Evolutionary conservation across 331 rosid species (phyloP), one percentile per base, ranked within the genome.

Genomic region (Pyrus hybrid): DNA sequence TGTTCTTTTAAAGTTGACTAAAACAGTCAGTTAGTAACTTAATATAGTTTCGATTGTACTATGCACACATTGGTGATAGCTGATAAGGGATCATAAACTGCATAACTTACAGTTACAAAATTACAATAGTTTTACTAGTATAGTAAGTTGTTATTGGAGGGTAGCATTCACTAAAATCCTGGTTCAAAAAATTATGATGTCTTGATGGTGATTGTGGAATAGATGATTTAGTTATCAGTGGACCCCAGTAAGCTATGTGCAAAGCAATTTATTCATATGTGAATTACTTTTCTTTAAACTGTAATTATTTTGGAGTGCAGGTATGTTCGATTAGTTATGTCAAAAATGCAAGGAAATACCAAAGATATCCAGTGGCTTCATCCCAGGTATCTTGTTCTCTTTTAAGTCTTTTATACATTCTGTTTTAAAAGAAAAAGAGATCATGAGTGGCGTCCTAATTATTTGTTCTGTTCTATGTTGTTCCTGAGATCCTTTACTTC

Each of bases 261-360:
- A 37, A 41, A 41, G 32, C 51, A 6, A 69, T 63, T 56, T 22
- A n/a, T 49, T 62, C 43, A 16, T 7, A 60, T 28, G 37, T 64
- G 54, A 66, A 47, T 17, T 35, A 18, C 51, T 14, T 28, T 30
- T 47, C 68, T 79, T 70, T 33, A 17, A 33, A 64, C 32, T 10
- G 66, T 68, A 25, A 51, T 63, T 67, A 16, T 11, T 68, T 70
- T 70, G 58, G 78, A 72, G 41, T 84, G 87, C 87, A 94, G 99
- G 87, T 95, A 95, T 83, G 88, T 92, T 70, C 99, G 97, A 58
- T 84, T 83, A 72, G 90, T 92, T 37, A 76, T 84, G 82, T 41
- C 49, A 41, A 41, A 41, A 41, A 41, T 41, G 49, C 49, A 41
- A 41, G 49, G 49, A 41, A 41, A 69, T 88, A 85, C 80, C 47